These are phyloP conservation scores for Saccharomyces cerevisiae DNA, from an alignment of 805 yeast genomes.

Conservation along the genomic window DNA sequence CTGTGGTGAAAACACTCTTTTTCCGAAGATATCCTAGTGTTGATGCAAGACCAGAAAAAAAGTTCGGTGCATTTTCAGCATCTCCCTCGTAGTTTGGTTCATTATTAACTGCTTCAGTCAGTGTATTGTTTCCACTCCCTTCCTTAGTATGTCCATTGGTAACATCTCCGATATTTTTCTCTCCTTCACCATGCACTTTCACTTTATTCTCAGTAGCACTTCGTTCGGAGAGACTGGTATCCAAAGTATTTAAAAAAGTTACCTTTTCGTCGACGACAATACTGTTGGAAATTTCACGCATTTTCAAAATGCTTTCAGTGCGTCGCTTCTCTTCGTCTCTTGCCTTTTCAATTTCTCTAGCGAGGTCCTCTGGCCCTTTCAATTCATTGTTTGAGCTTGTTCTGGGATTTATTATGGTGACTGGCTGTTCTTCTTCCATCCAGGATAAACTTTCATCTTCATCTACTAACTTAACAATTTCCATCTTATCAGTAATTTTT, in stretches of 20 bases:
- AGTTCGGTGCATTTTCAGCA: conserved; percentile 8
- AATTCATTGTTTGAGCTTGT: conserved; percentile 5
- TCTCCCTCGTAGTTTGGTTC: background rate
- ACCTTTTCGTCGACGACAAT: conserved; percentile 37
- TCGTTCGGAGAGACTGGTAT: conserved; percentile 5
- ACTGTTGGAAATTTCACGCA: conserved; percentile 14
- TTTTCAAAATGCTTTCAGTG: conserved; percentile 11
- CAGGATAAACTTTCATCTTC: conserved; percentile 24
- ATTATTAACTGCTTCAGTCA: background rate
- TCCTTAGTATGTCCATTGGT: background rate
- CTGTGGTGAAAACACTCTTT: conserved; percentile 8
- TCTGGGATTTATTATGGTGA: conserved; percentile 24
- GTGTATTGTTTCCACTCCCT: background rate
- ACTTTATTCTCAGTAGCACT: background rate
- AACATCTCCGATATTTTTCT: background rate
- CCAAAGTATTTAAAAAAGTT: conserved; percentile 19
- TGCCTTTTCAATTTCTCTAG: conserved; percentile 32
- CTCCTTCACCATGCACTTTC: background rate
- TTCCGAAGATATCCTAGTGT: conserved; percentile 20
- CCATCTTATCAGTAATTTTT: conserved; percentile 25
- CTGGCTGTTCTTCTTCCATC: conserved; percentile 23
- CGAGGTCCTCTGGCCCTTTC: conserved; percentile 24
- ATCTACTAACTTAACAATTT: conserved; percentile 29
- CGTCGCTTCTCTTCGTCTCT: conserved; percentile 16
- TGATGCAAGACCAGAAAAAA: conserved; percentile 26